phyloP scores from a whole-genome alignment of 2,329 filamentous ascomycete species.

The Ceratocystiopsis sp. region DNA sequence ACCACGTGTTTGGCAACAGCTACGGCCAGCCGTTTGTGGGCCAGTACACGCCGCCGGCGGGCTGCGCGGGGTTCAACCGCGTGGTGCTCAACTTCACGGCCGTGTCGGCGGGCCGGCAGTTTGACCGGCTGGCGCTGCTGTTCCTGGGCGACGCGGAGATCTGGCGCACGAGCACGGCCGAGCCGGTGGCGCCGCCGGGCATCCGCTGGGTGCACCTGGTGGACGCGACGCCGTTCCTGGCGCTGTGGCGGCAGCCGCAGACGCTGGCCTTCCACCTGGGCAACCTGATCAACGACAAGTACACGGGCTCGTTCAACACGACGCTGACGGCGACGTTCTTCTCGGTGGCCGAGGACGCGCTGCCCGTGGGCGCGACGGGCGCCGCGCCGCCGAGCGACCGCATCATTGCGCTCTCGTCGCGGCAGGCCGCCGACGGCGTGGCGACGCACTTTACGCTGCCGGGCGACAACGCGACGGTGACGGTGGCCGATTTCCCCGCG shows the following conservation, averaged over 20 bases:
- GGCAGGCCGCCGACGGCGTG: slow-evolving; percentile 28
- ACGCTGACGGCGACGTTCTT: slow-evolving; percentile 62
- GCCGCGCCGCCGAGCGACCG: slow-evolving; percentile 37
- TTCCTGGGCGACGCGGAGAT: slow-evolving; percentile 64
- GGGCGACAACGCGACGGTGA: slow-evolving; percentile 38
- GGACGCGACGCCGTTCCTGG: slow-evolving; percentile 56
- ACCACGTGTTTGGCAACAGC: slow-evolving; percentile 52
- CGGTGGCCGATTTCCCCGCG: slow-evolving; percentile 39
- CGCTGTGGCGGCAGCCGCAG: slow-evolving; percentile 51
- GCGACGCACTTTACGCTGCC: slow-evolving; percentile 55
- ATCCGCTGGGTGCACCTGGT: slow-evolving; percentile 65
- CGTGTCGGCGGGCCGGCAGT: slow-evolving; percentile 54
- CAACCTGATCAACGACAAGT: slow-evolving; percentile 52
- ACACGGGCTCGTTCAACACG: slow-evolving; percentile 58
- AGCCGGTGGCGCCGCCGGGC: slow-evolving; percentile 47
- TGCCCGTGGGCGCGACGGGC: slow-evolving; percentile 12
- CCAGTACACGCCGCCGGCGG: slow-evolving; percentile 52
- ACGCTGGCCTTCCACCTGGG: slow-evolving; percentile 67
- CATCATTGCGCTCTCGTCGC: slow-evolving; percentile 50
- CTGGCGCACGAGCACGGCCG: slow-evolving; percentile 70
- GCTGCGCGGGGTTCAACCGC: slow-evolving; percentile 52
- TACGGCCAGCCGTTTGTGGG: slow-evolving; percentile 60
- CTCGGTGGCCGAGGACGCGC: slow-evolving; percentile 19
- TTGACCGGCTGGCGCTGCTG: slow-evolving; percentile 58
- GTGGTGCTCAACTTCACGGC: slow-evolving; percentile 64